Evolutionary conservation across 1,284 basidiomycete genomes (phyloP), one percentile per base, ranked within the genome.

Genomic region (Boletus albobrunnescens): DNA sequence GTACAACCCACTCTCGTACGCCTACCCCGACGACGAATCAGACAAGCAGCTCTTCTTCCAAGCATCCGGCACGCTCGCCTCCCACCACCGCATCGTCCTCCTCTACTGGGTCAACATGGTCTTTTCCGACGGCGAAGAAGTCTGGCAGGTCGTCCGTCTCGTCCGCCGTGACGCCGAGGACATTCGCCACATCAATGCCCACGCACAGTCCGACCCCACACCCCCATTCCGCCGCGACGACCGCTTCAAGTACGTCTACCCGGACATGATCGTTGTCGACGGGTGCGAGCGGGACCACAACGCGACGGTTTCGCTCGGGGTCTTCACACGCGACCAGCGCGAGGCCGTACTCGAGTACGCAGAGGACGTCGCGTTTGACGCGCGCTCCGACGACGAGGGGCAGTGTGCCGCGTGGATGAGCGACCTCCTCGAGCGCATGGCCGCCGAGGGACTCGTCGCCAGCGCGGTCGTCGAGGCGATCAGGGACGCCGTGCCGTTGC

Each of bases 131-230:
- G 58, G 58, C 8, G 56, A 55, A n/a, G 56, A 60, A 31, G 56
- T 60, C 5, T 65, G 62, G 58, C 62, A 60, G 5, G 61, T 60
- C 49, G 52, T 60, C 13, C 59, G 59, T 10, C 57, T 65, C 28
- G 47, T 51, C 13, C 31, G 31, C 2, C 54, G 33, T 2, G 50
- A 49, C 19, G 31, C 19, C 4, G 5, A 36, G 14, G 4, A 30
- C 28, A 30, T 30, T 30, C 28, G 14, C 14, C 26, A 26, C 26
- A 12, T 12, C 26, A n/a, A n/a, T n/a, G n/a, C n/a, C n/a, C n/a
- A n/a, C n/a, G n/a, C n/a, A n/a, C n/a, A n/a, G n/a, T n/a, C n/a
- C n/a, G n/a, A n/a, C n/a, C 1, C 3, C 14, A 4, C 24, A 24
- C 12, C 26, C 4, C 12, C 28, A n/a, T 30, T 13, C 13, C 28